phyloP scores from a whole-genome alignment of 2,329 filamentous ascomycete genomes.

The Pyrenochaeta sp. region DNA sequence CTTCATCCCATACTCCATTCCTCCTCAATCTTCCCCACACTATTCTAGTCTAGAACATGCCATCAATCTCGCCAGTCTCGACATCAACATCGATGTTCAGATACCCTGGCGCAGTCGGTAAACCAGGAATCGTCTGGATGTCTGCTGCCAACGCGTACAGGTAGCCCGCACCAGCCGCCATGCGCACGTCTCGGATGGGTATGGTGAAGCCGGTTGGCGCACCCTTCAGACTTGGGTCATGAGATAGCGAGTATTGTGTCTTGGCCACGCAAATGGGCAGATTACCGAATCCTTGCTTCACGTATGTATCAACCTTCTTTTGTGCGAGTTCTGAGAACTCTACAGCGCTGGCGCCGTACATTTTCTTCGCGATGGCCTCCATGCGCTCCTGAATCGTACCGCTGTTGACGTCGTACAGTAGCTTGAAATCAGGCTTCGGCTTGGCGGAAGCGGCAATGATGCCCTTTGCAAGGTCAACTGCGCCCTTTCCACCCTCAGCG shows the following conservation, averaged over 20 bases:
- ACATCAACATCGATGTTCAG: conserved; percentile 82
- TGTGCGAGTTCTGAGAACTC: conserved; percentile 94
- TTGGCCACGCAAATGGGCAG: conserved; percentile 97
- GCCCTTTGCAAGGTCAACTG: conserved; percentile 85
- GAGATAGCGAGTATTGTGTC: conserved; percentile 96
- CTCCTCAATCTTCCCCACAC: background rate
- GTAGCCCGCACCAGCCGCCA: conserved; percentile 87
- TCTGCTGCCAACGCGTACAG: conserved; percentile 92
- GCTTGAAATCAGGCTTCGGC: conserved; percentile 78
- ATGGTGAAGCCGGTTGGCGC: conserved; percentile 94
- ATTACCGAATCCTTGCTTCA: conserved; percentile 88
- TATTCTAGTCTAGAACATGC: conserved; percentile 74
- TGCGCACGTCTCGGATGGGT: conserved; percentile 89
- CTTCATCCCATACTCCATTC: background rate
- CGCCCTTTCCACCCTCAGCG: conserved; percentile 92
- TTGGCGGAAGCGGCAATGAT: conserved; percentile 85
- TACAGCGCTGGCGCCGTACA: conserved; percentile 91
- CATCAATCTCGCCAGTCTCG: conserved; percentile 64
- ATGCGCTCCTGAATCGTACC: conserved; percentile 85
- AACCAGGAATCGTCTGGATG: conserved; percentile 96
- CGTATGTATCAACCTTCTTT: conserved; percentile 96
- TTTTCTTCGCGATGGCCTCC: conserved; percentile 85
- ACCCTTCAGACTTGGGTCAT: conserved; percentile 93
- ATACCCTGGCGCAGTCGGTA: conserved; percentile 94
- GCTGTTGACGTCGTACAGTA: conserved; percentile 79